A percentile compares a stretch with the other conserved stretches of the same genome.
Evolutionary conservation across 345 rosid genomes (phyloP).

Genomic region (Populus alba): DNA sequence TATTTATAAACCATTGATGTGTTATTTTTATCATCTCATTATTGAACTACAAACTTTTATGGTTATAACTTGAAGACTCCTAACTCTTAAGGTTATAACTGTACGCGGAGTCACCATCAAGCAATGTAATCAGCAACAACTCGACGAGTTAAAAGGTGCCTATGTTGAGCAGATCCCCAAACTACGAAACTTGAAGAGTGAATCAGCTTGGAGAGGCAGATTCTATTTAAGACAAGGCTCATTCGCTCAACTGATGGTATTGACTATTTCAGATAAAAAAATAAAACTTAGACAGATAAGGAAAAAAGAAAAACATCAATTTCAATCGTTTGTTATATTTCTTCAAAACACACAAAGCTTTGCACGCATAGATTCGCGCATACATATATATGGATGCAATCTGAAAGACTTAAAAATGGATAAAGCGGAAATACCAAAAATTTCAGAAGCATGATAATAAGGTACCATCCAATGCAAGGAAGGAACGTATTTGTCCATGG

Average conservation of each 20-base stretch:
- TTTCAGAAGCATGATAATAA: constrained; percentile 18
- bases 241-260: constrained; percentile 3
- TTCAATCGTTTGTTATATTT: constrained; percentile 25
- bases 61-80: no score
- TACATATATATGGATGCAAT: constrained; percentile 21
- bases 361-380: constrained; percentile 25
- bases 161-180: not conserved
- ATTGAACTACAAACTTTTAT: not conserved
- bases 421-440: constrained; percentile 21
- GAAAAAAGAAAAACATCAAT: constrained; percentile 19
- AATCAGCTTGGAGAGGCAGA: not conserved
- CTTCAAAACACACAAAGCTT: constrained; percentile 32
- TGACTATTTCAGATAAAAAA: constrained; percentile 13
- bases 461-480: constrained; percentile 18
- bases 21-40: no score
- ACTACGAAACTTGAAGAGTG: not conserved
- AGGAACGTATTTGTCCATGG: constrained; percentile 9
- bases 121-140: no score
- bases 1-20: no score
- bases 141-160: not conserved
- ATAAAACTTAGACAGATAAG: not conserved
- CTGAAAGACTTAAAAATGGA: constrained; percentile 26
- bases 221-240: not conserved
- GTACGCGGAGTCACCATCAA: no score
- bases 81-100: no score